Percentiles rank a stretch among this genome's conserved stretches.
phyloP scores from a whole-genome alignment of 257 asterid genomes.

The Scutellaria galericulata region DNA sequence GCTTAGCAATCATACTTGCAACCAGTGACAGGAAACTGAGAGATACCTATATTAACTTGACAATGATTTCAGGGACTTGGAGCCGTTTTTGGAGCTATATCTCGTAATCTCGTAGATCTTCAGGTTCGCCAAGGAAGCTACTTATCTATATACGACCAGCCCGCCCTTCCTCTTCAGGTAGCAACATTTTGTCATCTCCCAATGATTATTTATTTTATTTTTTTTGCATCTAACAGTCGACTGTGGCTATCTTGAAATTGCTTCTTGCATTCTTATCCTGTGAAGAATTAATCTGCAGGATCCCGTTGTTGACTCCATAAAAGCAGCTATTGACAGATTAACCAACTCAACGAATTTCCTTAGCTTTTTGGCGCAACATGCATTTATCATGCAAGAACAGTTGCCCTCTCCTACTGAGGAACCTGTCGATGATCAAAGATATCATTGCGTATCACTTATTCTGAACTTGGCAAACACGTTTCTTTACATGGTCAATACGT shows the following conservation, averaged over 20 bases:
- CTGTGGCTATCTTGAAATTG: slow-evolving; percentile 5
- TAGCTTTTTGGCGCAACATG: slow-evolving; percentile 85
- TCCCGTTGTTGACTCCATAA: slow-evolving; percentile 77
- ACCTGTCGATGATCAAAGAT: slow-evolving; percentile 60
- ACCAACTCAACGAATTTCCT: slow-evolving; percentile 87
- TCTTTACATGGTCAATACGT: slow-evolving; percentile 94
- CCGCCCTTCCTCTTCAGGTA: slow-evolving; percentile 82
- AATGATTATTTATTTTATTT: no score
- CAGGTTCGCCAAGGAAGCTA: slow-evolving; percentile 98
- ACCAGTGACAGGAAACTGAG: neutral
- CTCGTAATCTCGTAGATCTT: slow-evolving; percentile 95
- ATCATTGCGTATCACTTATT: slow-evolving; percentile 86
- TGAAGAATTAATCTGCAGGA: slow-evolving; percentile 59
- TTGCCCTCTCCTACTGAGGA: slow-evolving; percentile 69
- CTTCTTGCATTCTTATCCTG: slow-evolving; percentile 24
- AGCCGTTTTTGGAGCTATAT: slow-evolving; percentile 98
- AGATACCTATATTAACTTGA: slow-evolving; percentile 22
- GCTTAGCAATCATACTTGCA: slow-evolving; percentile 3
- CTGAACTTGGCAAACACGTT: slow-evolving; percentile 93
- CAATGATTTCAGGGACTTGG: slow-evolving; percentile 79
- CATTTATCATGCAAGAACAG: slow-evolving; percentile 90
- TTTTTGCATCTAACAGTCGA: slow-evolving; percentile 11
- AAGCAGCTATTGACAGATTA: slow-evolving; percentile 82
- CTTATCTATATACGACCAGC: slow-evolving; percentile 92
- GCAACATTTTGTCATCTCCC: no score